Base-by-base conservation (phyloP, 371 early-diverging fungal species). In the Conidiobolus incongruus region DNA sequence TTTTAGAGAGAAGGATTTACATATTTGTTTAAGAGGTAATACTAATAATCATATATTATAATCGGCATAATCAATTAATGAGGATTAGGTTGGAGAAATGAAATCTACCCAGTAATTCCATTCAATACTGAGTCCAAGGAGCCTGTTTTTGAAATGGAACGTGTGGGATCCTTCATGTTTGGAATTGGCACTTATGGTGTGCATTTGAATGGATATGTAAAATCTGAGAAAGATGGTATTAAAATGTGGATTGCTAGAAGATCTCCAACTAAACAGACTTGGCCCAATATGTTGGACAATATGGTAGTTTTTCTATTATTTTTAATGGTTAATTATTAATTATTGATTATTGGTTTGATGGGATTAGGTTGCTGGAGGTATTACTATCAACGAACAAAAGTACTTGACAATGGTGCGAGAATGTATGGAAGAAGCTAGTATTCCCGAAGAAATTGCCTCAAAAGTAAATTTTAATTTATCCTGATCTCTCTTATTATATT, bases 191-290 rank as follows among this genome's bases (percentile, higher is more conserved):
- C 82, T 1, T 81, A 67, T 49, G 84, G 84, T 17, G 74, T 73
- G 15, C 90, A 91, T 54, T 31, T 91, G 33, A 91, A 83, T 55
- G 87, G 74, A 0, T 85, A 62, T 54, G 60, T 63, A 2, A 53
- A 50, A 13, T 48, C 44, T 4, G 41, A 47, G 0, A 35, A 53
- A 0, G 51, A 48, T 5, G 72, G 72, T 0, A 50, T 77, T 4
- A 60, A 70, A 8, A 69, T 92, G 75, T 92, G 95, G 91, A 64
- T 88, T 7, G 91, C 82, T 2, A 59, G 68, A 49, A 68, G 91
- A 8, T 65, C 81, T 7, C 24, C 47, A 19, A 70, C 71, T 4
- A 94, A 94, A 49, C 81, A 61, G 15, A 88, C 86, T 1, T 90
- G 80, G 66, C 89, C 92, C 0, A 80, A 81, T 1, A 51, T 71